Conservation (phyloP, 495 filamentous ascomycete species). For the Tuber aestivum region DNA sequence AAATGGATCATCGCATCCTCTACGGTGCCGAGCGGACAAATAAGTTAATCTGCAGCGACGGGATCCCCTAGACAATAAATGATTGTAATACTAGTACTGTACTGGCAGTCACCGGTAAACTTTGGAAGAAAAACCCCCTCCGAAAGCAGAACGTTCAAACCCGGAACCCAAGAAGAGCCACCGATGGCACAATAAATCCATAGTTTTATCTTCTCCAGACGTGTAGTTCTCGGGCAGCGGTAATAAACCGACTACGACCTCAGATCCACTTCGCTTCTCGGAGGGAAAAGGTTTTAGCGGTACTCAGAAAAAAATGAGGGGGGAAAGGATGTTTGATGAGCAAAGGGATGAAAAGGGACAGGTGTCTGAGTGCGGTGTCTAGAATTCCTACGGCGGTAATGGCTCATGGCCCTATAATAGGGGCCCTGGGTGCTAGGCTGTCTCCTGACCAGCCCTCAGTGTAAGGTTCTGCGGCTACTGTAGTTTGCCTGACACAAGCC, state of each 20-base stretch:
- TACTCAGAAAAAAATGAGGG: not conserved
- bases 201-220: no score
- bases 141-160: not conserved
- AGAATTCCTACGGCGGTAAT: not conserved
- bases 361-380: not conserved
- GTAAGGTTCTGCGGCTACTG: not conserved
- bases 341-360: not conserved
- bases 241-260: no score
- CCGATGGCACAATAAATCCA: not conserved
- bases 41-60: no score
- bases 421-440: not conserved
- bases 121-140: no score
- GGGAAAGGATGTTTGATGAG: not conserved
- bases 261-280: not conserved
- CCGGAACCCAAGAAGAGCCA: not conserved
- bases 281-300: not conserved
- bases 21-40: no score
- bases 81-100: no score
- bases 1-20: no score
- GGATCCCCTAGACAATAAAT: no score
- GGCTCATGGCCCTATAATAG: not conserved
- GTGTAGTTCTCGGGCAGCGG: not conserved
- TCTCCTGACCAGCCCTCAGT: not conserved
- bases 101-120: no score
- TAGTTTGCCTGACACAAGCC: not conserved